Evolutionary conservation across 176 grass and related monocot genomes (phyloP), one percentile per base, ranked within the genome.

Genomic region (Pharus latifolius): DNA sequence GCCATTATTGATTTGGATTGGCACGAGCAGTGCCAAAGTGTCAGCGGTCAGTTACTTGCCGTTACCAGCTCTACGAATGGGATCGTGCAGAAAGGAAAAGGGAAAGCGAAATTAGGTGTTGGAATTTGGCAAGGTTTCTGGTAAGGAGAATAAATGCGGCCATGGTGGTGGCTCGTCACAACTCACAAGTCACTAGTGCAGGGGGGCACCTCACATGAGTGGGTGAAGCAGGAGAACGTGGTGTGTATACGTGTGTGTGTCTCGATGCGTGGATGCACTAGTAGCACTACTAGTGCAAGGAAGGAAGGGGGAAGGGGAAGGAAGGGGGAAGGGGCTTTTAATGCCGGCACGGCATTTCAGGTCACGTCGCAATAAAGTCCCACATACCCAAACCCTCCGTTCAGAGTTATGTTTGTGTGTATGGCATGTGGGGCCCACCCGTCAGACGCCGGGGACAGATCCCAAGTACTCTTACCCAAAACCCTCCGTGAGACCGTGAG

Each of bases 121-220:
- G 8, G n/a, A 25, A 29, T 2, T 9, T 8, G 72, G 30, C 7
- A 1, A 74, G 50, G 42, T 10, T 69, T 52, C 66, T 49, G 65
- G 66, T 77, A 58, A 48, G 69, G 48, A 24, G 38, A 54, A 85
- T 85, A 13, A 85, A 85, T 85, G 83, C 70, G 25, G 50, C 35
- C 60, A 24, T 53, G 73, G 60, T 53, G 46, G 73, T 23, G 26
- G n/a, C n/a, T n/a, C n/a, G n/a, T n/a, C n/a, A n/a, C n/a, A n/a
- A n/a, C n/a, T n/a, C n/a, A n/a, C n/a, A n/a, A 56, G 49, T 54
- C 35, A 35, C 68, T 45, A 60, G 26, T 43, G 55, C 55, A 43
- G 55, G 34, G 26, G 37, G 18, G 74, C 74, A 67, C 20, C 16
- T 46, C 82, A 80, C 76, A 63, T 52, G 47, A 13, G 26, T 18